Base-by-base conservation (phyloP, 108 stramenopile species). In the Mediolabrus comicus region DNA sequence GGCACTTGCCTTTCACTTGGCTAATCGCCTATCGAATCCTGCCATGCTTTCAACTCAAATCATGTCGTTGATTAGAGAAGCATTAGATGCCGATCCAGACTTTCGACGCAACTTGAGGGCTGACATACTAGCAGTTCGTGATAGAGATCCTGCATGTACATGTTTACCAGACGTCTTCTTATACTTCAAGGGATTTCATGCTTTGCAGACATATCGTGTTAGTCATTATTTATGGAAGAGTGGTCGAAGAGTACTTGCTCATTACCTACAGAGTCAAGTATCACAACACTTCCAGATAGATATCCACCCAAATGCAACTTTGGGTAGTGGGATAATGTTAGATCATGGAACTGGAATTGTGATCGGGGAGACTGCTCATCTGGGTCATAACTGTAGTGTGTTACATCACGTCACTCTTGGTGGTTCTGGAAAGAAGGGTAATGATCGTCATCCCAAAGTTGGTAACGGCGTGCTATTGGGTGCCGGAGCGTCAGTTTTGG, bases 171-270 rank as follows among this genome's bases (percentile, higher is more conserved):
- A 77, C 35, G 76, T 86, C 0, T 82, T 91, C 54, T 54, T 95
- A 30, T 92, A 92, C 65, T 93, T 95, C 68, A 95, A 95, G 65
- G 96, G 96, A 33, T 95, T 96, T 77, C 92, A 92, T 57, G 90
- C 96, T n/a, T 61, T 93, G 28, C 86, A 88, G 62, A 83, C 87
- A 17, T 86, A 96, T 59, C 89, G 96, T 4, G 94, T 91, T 2
- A 86, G 86, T 24, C 67, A 87, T 51, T 80, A 73, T 59, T 72
- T 93, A 51, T 96, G 90, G 87, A 81, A 84, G 52, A 75, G 59
- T 16, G 88, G 81, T 3, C 62, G 62, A 53, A 75, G 77, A 62
- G 61, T 79, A 0, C 54, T 92, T 54, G 90, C 95, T 12, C 86
- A 81, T 28, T 94, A 82, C 41, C 61, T 95, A 27, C 96, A 97